Conservation (phyloP, 169 alveolate genomes). For the Plasmodium coatneyi region DNA sequence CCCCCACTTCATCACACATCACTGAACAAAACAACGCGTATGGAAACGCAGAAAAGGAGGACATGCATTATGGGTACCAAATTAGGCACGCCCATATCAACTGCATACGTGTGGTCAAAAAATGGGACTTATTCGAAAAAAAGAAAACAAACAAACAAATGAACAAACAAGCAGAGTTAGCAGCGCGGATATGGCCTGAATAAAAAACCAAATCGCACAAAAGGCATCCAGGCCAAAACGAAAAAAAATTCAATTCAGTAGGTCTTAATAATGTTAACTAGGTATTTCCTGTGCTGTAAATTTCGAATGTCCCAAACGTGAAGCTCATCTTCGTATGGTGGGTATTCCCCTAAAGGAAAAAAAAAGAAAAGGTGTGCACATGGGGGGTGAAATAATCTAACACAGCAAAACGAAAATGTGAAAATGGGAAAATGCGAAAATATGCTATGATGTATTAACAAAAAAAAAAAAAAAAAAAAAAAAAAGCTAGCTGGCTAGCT, state of each 20-base stretch:
- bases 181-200: not conserved
- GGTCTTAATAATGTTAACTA: slow-evolving; percentile 58
- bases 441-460: not conserved
- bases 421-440: not conserved
- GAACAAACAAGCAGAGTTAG: not conserved
- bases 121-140: slow-evolving; percentile 10
- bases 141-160: not conserved
- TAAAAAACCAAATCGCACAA: not conserved
- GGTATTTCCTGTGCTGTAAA: slow-evolving; percentile 56
- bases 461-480: slow-evolving; percentile 6
- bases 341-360: slow-evolving; percentile 48
- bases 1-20: not conserved
- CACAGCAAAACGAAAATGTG: not conserved
- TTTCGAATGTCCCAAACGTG: slow-evolving; percentile 68
- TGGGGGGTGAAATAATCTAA: not conserved
- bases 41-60: not conserved
- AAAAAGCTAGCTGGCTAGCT: not conserved
- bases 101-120: not conserved
- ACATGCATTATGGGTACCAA: not conserved
- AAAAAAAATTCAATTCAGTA: slow-evolving; percentile 20
- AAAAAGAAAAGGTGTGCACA: not conserved
- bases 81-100: not conserved
- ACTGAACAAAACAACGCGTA: not conserved
- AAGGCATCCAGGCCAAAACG: not conserved
- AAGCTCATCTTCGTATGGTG: slow-evolving; percentile 76